Evolutionary conservation across 352 stramenopile species (phyloP), one percentile per base, ranked within the genome.

Genomic region (Pythium diclinum): DNA sequence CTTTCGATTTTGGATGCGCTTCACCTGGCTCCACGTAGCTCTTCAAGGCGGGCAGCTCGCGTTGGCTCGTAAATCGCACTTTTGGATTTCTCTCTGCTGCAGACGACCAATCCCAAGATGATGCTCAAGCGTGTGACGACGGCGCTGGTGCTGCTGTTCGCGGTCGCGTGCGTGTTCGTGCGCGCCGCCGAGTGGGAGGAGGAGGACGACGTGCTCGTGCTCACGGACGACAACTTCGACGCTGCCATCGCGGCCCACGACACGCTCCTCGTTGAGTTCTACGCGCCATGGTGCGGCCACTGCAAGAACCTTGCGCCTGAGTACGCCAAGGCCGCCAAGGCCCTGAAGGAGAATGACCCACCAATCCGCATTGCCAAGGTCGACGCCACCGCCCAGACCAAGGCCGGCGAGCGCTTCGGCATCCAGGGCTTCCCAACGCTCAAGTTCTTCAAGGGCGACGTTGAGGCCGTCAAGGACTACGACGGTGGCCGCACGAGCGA

Each of bases 221-320:
- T 98, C 63, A 96, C 83, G 56, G 88, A 97, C 70, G 77, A 90
- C 72, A 97, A 94, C 81, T 96, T 98, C 67, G 90, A 95, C 48
- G 87, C 91, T 30, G 90, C 91, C 17, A 77, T 98, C 21, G 71
- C 75, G 38, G 70, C 79, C 53, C 75, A 96, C 76, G 86, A 96
- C 55, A 87, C 85, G 62, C 74, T 98, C 49, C 82, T 98, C 36
- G 89, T 97, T 4, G 82, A 97, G 56, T 82, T 79, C 33, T 82
- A 82, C 68, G 75, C 75, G 53, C 75, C 75, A 54, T 82, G 75
- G 75, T 82, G 75, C 46, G 75, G 75, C 51, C 75, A 82, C 68
- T 82, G 75, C 68, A 82, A 82, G 86, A 90, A 71, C 60, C 73
- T 95, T 61, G 84, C 83, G 36, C 87, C 87, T 16, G 85, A 95